Evolutionary conservation across 2,329 filamentous ascomycete genomes (phyloP).

Genomic region (Juglanconis sp.): DNA sequence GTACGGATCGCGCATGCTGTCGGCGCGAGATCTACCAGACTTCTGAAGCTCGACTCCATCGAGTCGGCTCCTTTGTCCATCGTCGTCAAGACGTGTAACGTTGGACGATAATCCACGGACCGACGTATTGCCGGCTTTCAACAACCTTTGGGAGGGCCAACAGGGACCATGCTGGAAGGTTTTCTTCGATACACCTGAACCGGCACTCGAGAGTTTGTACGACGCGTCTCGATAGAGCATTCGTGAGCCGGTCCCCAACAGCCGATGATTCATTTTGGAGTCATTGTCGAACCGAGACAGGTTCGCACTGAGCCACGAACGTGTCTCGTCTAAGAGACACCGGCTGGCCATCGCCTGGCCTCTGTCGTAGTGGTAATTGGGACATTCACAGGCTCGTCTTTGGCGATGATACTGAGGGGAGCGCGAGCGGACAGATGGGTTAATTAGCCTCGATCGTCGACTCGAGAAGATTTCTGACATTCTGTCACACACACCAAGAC

Average conservation of each 20-base stretch:
- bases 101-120: background rate
- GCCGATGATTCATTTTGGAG: background rate
- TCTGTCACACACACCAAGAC: constrained; percentile 13
- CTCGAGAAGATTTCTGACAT: background rate
- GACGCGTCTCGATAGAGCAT: constrained; percentile 1
- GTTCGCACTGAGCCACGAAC: constrained; percentile 3
- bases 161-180: background rate
- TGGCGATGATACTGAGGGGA: background rate
- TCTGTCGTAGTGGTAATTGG: background rate
- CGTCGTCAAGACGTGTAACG: background rate
- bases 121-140: background rate
- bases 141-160: background rate
- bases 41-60: background rate
- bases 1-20: background rate
- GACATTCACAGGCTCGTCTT: background rate
- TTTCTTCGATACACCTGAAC: background rate
- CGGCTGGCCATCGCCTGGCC: constrained; percentile 2
- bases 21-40: background rate
- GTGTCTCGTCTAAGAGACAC: constrained; percentile 14
- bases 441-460: background rate
- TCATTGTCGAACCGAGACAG: constrained; percentile 11
- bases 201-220: background rate
- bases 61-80: background rate
- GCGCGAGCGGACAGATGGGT: background rate
- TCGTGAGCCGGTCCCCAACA: background rate